Conservation (phyloP, 163 green algal species). For the Prototheca wickerhamii region DNA sequence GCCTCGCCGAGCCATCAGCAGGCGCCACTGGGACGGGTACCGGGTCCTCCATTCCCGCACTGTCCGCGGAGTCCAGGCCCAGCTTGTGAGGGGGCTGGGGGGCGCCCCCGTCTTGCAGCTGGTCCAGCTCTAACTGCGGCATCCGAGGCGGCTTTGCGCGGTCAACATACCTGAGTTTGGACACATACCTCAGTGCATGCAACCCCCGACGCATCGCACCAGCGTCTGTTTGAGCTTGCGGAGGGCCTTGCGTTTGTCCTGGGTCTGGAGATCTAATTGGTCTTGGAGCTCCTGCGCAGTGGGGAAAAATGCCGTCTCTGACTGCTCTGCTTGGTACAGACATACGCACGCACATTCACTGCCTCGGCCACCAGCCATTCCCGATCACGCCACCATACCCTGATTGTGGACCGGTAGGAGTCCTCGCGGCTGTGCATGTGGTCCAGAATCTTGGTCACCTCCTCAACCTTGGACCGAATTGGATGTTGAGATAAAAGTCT, state of each 20-base stretch:
- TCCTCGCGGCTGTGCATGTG: conserved; percentile 22
- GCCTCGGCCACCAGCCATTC: background rate
- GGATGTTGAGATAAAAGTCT: no score
- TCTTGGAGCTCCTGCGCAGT: background rate
- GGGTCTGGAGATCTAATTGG: background rate
- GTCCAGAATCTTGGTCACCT: conserved; percentile 16
- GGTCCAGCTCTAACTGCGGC: no score
- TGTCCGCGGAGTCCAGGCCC: no score
- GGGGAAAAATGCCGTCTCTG: background rate
- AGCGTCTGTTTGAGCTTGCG: background rate
- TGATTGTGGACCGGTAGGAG: conserved; percentile 14
- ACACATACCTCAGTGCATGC: background rate
- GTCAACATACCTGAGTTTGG: background rate
- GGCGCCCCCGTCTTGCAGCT: no score
- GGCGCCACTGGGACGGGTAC: no score
- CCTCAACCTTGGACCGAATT: background rate
- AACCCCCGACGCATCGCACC: background rate
- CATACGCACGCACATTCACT: background rate
- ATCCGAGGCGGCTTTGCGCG: no score
- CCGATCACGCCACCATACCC: background rate
- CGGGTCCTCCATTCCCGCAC: no score
- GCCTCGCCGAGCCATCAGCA: no score
- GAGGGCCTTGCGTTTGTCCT: background rate
- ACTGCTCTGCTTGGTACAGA: background rate
- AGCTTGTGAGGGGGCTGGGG: no score